Percentiles rank a stretch among this genome's conserved stretches.
Evolutionary conservation across 1,284 basidiomycete species (phyloP).

Genomic region (Irpex rosettiformis): DNA sequence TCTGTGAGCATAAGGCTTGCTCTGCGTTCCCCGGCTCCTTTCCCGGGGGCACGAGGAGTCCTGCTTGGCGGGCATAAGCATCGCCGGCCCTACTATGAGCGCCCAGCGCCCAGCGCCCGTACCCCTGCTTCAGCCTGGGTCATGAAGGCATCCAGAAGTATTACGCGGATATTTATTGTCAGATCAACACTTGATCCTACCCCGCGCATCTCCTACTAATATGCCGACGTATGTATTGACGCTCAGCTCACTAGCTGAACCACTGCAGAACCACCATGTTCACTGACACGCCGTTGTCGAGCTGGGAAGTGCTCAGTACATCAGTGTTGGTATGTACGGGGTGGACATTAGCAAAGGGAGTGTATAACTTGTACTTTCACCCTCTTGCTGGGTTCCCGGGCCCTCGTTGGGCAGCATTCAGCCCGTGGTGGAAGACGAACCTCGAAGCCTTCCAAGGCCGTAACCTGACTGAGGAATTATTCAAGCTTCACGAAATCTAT

Average conservation of each 20-base stretch:
- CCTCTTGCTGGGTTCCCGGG: slow-evolving; percentile 24
- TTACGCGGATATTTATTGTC: too few relatives aligned
- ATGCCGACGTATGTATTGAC: neutral
- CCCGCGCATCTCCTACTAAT: neutral
- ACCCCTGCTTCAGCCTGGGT: too few relatives aligned
- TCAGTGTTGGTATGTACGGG: neutral
- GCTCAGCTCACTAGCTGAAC: neutral
- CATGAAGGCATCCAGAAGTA: too few relatives aligned
- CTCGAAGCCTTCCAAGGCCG: slow-evolving; percentile 16
- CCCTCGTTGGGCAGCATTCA: slow-evolving; percentile 20
- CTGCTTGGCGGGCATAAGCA: too few relatives aligned
- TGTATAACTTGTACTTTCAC: slow-evolving; percentile 22
- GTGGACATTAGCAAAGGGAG: slow-evolving; percentile 1
- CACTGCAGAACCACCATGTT: neutral
- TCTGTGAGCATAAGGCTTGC: too few relatives aligned
- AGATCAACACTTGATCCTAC: too few relatives aligned
- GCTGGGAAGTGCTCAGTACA: neutral
- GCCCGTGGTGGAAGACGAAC: slow-evolving; percentile 19
- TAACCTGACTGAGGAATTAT: slow-evolving; percentile 14
- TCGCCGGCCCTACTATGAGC: too few relatives aligned
- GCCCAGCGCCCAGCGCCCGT: too few relatives aligned
- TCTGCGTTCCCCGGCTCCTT: too few relatives aligned
- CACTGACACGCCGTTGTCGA: neutral
- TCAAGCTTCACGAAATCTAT: slow-evolving; percentile 19
- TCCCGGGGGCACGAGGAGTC: too few relatives aligned